These are phyloP conservation scores for Passalora sequoiae DNA, from an alignment of 2,329 filamentous ascomycete genomes.

Conservation along the genomic window DNA sequence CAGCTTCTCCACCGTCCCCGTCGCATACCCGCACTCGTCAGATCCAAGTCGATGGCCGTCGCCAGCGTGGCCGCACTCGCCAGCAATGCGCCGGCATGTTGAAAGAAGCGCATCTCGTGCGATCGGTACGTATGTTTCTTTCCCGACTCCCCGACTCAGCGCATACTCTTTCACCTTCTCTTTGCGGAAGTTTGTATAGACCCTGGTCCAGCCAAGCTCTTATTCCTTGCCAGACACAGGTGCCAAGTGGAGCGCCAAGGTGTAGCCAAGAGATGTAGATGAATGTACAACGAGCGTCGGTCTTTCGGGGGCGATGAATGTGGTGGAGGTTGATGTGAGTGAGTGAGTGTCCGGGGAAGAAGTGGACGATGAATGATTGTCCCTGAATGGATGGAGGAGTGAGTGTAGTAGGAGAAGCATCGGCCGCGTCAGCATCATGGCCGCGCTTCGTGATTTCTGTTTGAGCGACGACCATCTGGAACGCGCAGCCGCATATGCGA, in stretches of 20 bases:
- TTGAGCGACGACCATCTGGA: neutral
- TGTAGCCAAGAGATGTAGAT: constrained; percentile 1
- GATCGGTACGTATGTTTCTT: too few species aligned
- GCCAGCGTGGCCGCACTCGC: neutral
- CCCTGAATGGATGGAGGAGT: too few species aligned
- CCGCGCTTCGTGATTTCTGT: neutral
- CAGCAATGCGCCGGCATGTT: neutral
- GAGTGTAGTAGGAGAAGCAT: too few species aligned
- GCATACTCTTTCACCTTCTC: too few species aligned
- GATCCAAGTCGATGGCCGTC: neutral
- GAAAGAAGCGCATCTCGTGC: constrained; percentile 1
- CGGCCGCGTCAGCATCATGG: neutral
- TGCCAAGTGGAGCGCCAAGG: neutral
- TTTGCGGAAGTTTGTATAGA: too few species aligned
- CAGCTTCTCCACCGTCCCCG: neutral
- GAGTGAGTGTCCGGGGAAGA: too few species aligned
- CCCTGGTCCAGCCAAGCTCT: constrained; percentile 1
- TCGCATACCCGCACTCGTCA: neutral
- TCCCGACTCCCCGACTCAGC: too few species aligned
- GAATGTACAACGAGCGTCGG: neutral
- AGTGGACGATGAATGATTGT: too few species aligned
- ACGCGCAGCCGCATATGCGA: neutral
- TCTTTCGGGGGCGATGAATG: too few species aligned
- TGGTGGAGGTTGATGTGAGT: too few species aligned
- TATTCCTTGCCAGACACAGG: neutral